phyloP scores from a whole-genome alignment of 2,329 filamentous ascomycete genomes.

The Aspergillus tubingensis region DNA sequence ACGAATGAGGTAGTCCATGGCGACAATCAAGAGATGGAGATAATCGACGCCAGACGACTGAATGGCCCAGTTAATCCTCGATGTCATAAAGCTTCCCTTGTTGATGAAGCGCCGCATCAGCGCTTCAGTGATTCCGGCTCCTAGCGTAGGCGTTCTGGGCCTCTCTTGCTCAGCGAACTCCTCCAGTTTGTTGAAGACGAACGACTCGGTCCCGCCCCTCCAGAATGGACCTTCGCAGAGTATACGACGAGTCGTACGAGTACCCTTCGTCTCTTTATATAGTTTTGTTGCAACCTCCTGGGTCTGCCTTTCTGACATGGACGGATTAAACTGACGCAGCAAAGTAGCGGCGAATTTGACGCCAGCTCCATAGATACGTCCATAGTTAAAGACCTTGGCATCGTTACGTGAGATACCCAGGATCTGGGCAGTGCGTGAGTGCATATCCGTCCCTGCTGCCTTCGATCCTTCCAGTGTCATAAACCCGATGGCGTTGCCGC shows the following conservation, averaged over 20 bases:
- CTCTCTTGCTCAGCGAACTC: slow-evolving; percentile 95
- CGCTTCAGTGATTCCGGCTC: slow-evolving; percentile 93
- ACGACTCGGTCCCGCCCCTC: slow-evolving; percentile 93
- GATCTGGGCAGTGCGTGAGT: slow-evolving; percentile 90
- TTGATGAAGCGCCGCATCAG: slow-evolving; percentile 84
- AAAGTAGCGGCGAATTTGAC: slow-evolving; percentile 89
- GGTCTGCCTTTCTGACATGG: slow-evolving; percentile 76
- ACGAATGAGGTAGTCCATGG: slow-evolving; percentile 90
- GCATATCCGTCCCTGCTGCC: slow-evolving; percentile 86
- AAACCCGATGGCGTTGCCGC: slow-evolving; percentile 95
- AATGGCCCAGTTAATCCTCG: slow-evolving; percentile 98
- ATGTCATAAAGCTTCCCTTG: slow-evolving; percentile 91
- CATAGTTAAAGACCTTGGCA: slow-evolving; percentile 98
- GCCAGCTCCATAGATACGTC: slow-evolving; percentile 96
- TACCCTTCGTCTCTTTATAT: slow-evolving; percentile 87
- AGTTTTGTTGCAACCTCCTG: slow-evolving; percentile 73
- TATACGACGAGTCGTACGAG: slow-evolving; percentile 73
- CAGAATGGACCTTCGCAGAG: slow-evolving; percentile 80
- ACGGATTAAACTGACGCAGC: slow-evolving; percentile 89
- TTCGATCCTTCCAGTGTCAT: slow-evolving; percentile 99
- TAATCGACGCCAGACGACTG: slow-evolving; percentile 98
- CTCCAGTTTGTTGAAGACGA: slow-evolving; percentile 97
- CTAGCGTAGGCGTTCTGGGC: slow-evolving; percentile 87
- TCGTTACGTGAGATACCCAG: slow-evolving; percentile 92
- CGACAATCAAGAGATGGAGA: slow-evolving; percentile 85